Evolutionary conservation across 768 basidiomycete genomes (phyloP), one percentile per base, ranked within the genome.

Genomic region (Ramaria rubella): DNA sequence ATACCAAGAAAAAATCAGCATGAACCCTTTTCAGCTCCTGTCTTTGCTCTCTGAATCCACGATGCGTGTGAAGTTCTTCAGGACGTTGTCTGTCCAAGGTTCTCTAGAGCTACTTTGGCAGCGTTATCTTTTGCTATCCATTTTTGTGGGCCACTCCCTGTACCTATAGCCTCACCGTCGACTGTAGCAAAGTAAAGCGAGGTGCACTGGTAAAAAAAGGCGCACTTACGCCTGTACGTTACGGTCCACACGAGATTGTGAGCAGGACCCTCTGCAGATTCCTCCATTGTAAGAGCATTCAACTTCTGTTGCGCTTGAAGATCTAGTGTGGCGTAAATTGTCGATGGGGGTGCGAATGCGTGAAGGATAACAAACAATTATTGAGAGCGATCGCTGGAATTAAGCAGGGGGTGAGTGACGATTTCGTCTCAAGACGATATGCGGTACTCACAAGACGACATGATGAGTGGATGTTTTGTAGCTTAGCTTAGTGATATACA

Each of bases 151-250:
- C 75, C 80, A 1, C 63, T 69, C 5, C 75, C 82, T 9, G 69
- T 72, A 29, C 82, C 84, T 66, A 72, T 74, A 6, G 73, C 68
- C 55, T 73, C 67, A 6, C 77, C 80, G 29, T 68, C 61, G n/a
- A n/a, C n/a, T n/a, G n/a, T n/a, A n/a, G n/a, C n/a, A n/a, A n/a
- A n/a, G n/a, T n/a, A n/a, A n/a, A n/a, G n/a, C n/a, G n/a, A n/a
- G n/a, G n/a, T n/a, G n/a, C n/a, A n/a, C n/a, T n/a, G n/a, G n/a
- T n/a, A 61, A 53, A 19, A 24, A 11, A 29, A 51, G 62, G 60
- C 44, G 54, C 79, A 62, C 61, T 84, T 85, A 72, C n/a, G n/a
- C 69, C 80, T 83, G 67, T 81, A 85, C 21, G 74, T 65, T n/a
- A 73, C 66, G 9, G 73, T 80, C 84, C 84, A 87, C 23, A 63